Conservation (phyloP, 768 basidiomycete species). For the Macrolepiota fuliginosa region DNA sequence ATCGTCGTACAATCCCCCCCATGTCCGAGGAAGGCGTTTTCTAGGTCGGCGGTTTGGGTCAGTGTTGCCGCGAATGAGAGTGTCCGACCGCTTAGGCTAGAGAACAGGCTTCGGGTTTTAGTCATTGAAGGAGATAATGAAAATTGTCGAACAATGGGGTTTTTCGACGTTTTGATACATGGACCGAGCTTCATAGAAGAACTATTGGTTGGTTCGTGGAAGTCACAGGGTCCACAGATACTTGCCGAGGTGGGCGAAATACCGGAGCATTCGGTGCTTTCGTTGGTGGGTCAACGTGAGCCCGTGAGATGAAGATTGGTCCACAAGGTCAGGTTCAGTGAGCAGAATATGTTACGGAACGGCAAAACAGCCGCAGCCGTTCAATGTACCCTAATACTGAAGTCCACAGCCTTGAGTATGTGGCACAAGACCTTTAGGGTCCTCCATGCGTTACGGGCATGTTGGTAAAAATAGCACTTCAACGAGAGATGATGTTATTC, state of each 20-base stretch:
- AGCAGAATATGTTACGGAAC: too few relatives aligned
- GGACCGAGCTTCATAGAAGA: neutral
- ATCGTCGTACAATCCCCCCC: too few relatives aligned
- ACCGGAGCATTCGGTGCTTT: neutral
- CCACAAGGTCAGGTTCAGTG: too few relatives aligned
- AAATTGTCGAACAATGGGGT: neutral
- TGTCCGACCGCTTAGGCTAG: too few relatives aligned
- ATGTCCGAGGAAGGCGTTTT: too few relatives aligned
- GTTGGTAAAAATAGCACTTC: neutral
- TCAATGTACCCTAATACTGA: neutral
- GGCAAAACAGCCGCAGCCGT: neutral
- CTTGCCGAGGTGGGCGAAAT: neutral
- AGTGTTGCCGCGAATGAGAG: too few relatives aligned
- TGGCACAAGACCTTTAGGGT: neutral
- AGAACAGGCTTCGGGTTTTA: neutral
- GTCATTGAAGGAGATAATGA: neutral
- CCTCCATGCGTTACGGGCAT: neutral
- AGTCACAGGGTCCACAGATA: neutral
- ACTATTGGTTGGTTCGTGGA: neutral
- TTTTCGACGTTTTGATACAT: neutral
- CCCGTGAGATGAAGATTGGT: neutral
- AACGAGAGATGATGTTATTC: neutral
- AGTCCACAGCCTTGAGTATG: neutral
- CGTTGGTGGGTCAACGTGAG: neutral
- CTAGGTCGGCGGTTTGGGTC: too few relatives aligned